Percentiles rank a stretch among this genome's conserved stretches.
phyloP scores from a whole-genome alignment of 306 rosid genomes.

The Prunus mira region DNA sequence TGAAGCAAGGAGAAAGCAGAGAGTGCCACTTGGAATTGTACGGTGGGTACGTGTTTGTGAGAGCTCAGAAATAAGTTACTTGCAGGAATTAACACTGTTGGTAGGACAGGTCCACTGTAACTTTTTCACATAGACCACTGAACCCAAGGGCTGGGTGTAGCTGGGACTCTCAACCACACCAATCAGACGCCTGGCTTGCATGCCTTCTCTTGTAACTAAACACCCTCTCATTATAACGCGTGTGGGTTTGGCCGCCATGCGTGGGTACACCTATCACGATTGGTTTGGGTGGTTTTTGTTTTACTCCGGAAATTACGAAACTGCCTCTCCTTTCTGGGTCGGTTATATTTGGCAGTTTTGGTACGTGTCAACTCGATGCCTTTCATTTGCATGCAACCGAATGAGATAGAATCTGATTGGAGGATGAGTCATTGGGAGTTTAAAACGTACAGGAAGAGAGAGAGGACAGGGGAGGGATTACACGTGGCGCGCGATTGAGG shows the following conservation, averaged over 20 bases:
- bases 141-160: neutral
- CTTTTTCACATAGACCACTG: too few species aligned
- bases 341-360: constrained; percentile 43
- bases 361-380: constrained; percentile 23
- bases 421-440: constrained; percentile 13
- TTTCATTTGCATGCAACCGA: constrained; percentile 30
- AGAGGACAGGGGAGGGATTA: neutral
- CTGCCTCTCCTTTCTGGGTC: constrained; percentile 16
- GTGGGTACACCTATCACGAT: constrained; percentile 72
- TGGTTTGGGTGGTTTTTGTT: constrained; percentile 39
- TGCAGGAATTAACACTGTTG: constrained; percentile 28
- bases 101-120: neutral
- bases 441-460: neutral
- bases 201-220: neutral
- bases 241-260: constrained; percentile 62
- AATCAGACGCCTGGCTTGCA: constrained; percentile 32
- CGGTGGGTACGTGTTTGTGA: constrained; percentile 75
- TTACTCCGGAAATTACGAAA: constrained; percentile 1
- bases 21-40: constrained; percentile 57
- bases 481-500: constrained; percentile 18
- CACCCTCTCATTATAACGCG: constrained; percentile 32
- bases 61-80: constrained; percentile 25
- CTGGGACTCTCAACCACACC: constrained; percentile 18
- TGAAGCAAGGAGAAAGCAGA: constrained; percentile 40
- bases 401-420: constrained; percentile 33